Evolutionary conservation across 192 early-diverging fungal genomes (phyloP).

Genomic region (Linnemannia hyalina): DNA sequence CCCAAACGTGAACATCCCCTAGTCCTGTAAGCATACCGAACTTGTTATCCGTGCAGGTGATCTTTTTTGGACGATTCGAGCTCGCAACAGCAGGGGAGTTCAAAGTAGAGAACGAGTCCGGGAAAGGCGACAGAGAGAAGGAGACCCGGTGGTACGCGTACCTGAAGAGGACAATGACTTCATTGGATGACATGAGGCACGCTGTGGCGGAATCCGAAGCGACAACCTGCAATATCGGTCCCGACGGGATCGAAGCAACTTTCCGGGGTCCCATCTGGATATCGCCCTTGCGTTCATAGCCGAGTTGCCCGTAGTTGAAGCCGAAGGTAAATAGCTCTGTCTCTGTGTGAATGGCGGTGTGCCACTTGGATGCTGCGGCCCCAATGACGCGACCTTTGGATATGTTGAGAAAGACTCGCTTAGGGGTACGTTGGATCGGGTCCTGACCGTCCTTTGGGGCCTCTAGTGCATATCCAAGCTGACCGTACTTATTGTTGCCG

Average conservation of each 20-base stretch:
- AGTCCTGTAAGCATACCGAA: conserved; percentile 39
- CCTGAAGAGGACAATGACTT: conserved; percentile 71
- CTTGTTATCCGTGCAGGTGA: conserved; percentile 49
- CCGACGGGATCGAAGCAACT: conserved; percentile 68
- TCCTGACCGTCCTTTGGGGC: conserved; percentile 55
- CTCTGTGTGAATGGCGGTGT: conserved; percentile 73
- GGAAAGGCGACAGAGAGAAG: conserved; percentile 34
- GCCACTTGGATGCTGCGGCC: conserved; percentile 76
- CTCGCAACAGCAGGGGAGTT: background rate
- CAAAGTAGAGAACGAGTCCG: conserved; percentile 17
- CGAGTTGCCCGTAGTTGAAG: conserved; percentile 80
- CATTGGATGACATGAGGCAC: conserved; percentile 66
- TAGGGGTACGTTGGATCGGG: conserved; percentile 60
- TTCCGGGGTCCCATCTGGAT: conserved; percentile 71
- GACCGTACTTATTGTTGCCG: conserved; percentile 75
- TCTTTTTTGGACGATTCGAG: conserved; percentile 33
- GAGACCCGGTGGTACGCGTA: conserved; percentile 64
- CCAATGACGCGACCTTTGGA: conserved; percentile 68
- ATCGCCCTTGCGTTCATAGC: conserved; percentile 59
- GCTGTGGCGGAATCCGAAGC: conserved; percentile 79
- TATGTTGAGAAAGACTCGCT: conserved; percentile 65
- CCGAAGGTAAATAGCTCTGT: conserved; percentile 76
- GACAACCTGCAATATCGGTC: conserved; percentile 66
- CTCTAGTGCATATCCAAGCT: conserved; percentile 66
- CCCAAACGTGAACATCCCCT: conserved; percentile 51